Base-by-base conservation (phyloP, 805 yeast species). In the Saccharomycopsis capsularis region DNA sequence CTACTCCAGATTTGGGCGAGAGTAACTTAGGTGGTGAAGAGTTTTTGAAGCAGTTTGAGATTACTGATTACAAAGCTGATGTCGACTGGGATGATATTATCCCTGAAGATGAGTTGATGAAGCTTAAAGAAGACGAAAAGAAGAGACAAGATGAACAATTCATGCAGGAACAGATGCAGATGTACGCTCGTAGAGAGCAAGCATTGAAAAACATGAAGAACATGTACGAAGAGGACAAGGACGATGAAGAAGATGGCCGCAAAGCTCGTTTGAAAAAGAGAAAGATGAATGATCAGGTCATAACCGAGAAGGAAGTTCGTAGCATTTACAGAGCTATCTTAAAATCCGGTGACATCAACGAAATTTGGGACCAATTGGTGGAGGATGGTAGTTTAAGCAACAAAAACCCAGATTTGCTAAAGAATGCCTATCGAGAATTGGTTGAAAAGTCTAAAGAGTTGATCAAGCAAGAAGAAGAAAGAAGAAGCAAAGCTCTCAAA, bases 71-170 rank as follows among this genome's bases (percentile, higher is more conserved):
- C 65, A 93, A 93, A 69, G 98, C 99, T 0, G 96, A 91, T 64
- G 89, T 91, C 53, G 95, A 89, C 55, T 93, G 99, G 99, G 98
- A 93, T 68, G 99, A 93, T 65, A 93, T 93, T 58, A 93, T 93
- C 59, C 99, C 99, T 0, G 90, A 87, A 56, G 95, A 86, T 40
- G 99, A 93, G 64, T 72, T 95, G 55, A 75, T 80, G 52, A 87
- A 85, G 63, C 73, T 93, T 58, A 93, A 93, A 63, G 95, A 85
- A 55, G 95, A 89, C 48, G 99, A 93, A 63, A 82, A 84, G 71
- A 83, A 81, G 63, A 76, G 85, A 45, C 76, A 82, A 40, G 97
- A 93, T 56, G 97, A 91, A 55, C 84, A 80, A 55, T 90, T 79
- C 60, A 74, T 93, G 50, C 81, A 88, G 60, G 91, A 89, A 58